Percentiles rank a stretch among this genome's conserved stretches.
phyloP scores from a whole-genome alignment of 257 asterid species.

The Solanum arcanum region DNA sequence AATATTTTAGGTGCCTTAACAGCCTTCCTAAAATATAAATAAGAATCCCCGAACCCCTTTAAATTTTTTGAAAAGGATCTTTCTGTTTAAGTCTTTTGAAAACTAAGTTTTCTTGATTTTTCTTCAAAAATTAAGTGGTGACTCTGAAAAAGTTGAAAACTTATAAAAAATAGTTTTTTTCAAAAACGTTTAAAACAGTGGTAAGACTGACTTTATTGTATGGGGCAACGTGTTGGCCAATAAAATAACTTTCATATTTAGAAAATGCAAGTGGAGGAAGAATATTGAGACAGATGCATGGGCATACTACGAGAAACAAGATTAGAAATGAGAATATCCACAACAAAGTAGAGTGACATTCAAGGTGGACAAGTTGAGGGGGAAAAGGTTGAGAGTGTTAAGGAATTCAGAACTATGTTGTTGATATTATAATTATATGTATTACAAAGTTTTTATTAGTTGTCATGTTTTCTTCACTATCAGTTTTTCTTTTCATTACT shows the following conservation, averaged over 20 bases:
- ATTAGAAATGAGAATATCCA: not conserved
- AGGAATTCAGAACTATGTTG: not conserved
- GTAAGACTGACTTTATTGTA: not conserved
- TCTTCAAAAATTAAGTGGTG: too few species aligned
- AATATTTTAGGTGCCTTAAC: too few species aligned
- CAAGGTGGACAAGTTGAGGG: not conserved
- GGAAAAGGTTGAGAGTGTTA: not conserved
- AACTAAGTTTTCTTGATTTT: too few species aligned
- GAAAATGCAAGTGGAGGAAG: not conserved
- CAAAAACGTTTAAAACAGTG: not conserved
- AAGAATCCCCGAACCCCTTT: too few species aligned
- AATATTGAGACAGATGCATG: not conserved
- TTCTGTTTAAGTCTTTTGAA: too few species aligned
- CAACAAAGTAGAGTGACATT: not conserved
- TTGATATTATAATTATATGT: too few species aligned
- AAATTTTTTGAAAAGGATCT: accelerated
- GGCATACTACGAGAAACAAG: not conserved
- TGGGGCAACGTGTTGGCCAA: not conserved
- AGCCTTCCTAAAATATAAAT: too few species aligned
- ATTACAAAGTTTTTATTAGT: not conserved
- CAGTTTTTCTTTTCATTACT: not conserved
- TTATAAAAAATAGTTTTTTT: too few species aligned
- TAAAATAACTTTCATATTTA: not conserved
- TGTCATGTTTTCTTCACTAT: not conserved
- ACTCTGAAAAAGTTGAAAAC: too few species aligned